Base-by-base conservation (phyloP, 1,284 basidiomycete genomes). In the Athelia psychrophila region DNA sequence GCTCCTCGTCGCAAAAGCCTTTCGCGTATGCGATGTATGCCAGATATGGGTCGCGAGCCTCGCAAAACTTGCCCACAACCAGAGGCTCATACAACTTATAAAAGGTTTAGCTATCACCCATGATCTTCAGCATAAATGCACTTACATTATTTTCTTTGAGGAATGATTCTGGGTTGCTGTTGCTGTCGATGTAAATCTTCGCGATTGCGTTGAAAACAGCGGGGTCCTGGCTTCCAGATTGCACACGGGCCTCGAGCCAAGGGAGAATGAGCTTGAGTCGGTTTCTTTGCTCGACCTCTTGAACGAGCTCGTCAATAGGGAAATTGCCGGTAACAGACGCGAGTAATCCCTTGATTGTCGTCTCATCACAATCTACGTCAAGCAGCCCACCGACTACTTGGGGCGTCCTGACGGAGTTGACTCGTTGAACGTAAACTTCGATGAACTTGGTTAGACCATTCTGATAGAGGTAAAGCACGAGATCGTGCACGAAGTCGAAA, bases 11-110 rank as follows among this genome's bases (percentile, higher is more conserved):
- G 66, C 97, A 99, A 76, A 98, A 91, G 59, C 97, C 97, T 73
- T 99, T 99, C 50, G 97, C 97, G 69, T 99, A 99, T 1, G 97
- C 97, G 64, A 99, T 99, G 76, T 97, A 99, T 24, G 97, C 97
- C 55, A 99, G 80, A 76, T 98, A 98, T 6, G 97, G 97, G 69
- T 99, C 97, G 50, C 97, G 91, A 58, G 93, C 93, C 76, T 99
- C 97, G 74, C 97, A 99, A 83, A 98, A 99, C 75, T 98, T 98
- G 58, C 97, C 97, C 59, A 99, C 94, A 24, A 96, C 86, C 40
- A 95, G 79, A 8, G 97, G 94, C 66, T 99, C 96, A 72, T 99
- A 99, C 23, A 96, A 72, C 91, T 93, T 20, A 54, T 24, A 40
- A 48, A 5, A 13, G 13, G 27, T 5, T 30, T 30, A 51, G 9